A percentile compares a stretch with the other conserved stretches of the same genome.
These are phyloP conservation scores for Aspergillus homomorphus DNA, from an alignment of 495 filamentous ascomycete genomes.

Conservation along the genomic window DNA sequence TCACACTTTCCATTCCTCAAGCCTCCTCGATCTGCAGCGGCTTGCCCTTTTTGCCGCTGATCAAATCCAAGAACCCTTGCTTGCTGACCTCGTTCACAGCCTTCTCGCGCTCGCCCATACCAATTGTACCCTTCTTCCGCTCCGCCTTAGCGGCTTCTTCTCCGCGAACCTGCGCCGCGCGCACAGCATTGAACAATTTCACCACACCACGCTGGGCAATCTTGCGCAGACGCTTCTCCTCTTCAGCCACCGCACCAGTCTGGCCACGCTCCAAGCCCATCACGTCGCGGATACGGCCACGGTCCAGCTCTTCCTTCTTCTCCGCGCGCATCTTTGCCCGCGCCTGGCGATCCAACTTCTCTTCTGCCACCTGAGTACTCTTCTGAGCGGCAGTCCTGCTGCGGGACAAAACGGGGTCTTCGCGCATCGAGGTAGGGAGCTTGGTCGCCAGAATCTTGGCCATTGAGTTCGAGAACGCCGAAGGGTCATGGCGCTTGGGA, in stretches of 20 bases:
- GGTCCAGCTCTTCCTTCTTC: conserved; percentile 76
- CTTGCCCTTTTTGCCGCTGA: conserved; percentile 57
- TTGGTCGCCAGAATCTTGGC: conserved; percentile 86
- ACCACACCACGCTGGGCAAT: conserved; percentile 88
- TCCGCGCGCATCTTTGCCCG: conserved; percentile 74
- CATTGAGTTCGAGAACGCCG: conserved; percentile 86
- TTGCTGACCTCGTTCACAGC: conserved; percentile 91
- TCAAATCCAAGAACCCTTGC: conserved; percentile 90
- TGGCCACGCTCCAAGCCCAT: conserved; percentile 51
- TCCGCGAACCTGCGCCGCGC: conserved; percentile 83
- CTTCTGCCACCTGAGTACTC: conserved; percentile 62
- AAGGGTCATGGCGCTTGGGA: conserved; percentile 81
- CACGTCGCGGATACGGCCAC: conserved; percentile 84
- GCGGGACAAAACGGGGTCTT: conserved; percentile 86
- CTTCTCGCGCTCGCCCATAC: conserved; percentile 70
- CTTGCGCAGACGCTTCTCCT: conserved; percentile 78
- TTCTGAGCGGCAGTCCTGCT: conserved; percentile 64
- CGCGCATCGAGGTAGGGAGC: conserved; percentile 70
- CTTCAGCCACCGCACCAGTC: conserved; percentile 59
- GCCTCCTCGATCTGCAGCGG: conserved; percentile 49
- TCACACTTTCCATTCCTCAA: conserved; percentile 18
- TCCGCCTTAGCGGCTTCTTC: conserved; percentile 68
- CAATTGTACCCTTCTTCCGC: conserved; percentile 69
- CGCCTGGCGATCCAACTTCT: conserved; percentile 76
- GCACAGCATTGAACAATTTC: conserved; percentile 92